phyloP scores from a whole-genome alignment of 164 flowering plant species.

The Euptelea pleiosperma region DNA sequence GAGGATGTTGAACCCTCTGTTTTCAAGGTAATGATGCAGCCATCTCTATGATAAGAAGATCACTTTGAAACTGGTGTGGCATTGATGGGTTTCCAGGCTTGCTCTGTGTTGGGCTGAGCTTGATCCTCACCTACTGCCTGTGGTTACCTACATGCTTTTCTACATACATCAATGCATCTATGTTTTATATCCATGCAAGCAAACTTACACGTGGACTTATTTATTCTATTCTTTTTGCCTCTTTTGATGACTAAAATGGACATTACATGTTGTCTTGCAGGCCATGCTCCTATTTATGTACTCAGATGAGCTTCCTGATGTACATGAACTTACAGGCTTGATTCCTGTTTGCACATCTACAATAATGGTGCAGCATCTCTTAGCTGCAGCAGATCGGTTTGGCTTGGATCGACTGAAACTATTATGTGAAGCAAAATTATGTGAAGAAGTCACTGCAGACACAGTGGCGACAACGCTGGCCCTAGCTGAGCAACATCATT shows the following conservation, averaged over 20 bases:
- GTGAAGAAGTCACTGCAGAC: conserved; percentile 59
- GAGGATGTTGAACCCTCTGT: conserved; percentile 74
- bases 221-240: not conserved
- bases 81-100: too few species aligned
- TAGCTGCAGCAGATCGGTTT: conserved; percentile 88
- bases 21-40: conserved; percentile 59
- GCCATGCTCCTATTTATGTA: conserved; percentile 81
- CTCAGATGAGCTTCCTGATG: conserved; percentile 71
- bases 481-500: conserved; percentile 82
- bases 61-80: too few species aligned
- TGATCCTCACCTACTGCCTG: too few species aligned
- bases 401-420: conserved; percentile 69
- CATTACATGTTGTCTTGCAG: conserved; percentile 35
- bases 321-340: conserved; percentile 49
- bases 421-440: conserved; percentile 76
- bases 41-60: too few species aligned
- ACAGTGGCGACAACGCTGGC: conserved; percentile 88
- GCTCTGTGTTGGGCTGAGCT: too few species aligned
- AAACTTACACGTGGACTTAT: not conserved
- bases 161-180: too few species aligned
- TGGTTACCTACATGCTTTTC: too few species aligned
- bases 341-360: conserved; percentile 43
- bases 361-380: conserved; percentile 73
- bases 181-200: too few species aligned
- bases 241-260: conserved; percentile 2